These are phyloP conservation scores for Psilocybe sp. DNA, from an alignment of 768 basidiomycete species.

Conservation along the genomic window DNA sequence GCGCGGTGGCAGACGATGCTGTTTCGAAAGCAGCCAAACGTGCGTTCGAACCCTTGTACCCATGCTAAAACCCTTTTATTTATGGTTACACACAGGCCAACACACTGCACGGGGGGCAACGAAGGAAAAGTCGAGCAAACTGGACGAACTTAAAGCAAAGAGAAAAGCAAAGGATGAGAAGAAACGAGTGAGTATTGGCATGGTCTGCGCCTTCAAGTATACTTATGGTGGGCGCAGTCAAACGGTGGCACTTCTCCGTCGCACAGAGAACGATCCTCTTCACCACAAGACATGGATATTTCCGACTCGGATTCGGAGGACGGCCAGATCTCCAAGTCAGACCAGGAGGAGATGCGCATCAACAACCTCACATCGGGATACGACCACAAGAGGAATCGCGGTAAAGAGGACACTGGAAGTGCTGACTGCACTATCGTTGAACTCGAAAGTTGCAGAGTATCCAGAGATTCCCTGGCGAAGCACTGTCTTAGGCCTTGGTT, in stretches of 20 bases:
- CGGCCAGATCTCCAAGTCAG: slow-evolving; percentile 70
- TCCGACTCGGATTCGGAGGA: slow-evolving; percentile 86
- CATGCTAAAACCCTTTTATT: slow-evolving; percentile 1
- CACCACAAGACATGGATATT: slow-evolving; percentile 84
- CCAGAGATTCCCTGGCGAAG: slow-evolving; percentile 69
- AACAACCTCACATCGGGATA: slow-evolving; percentile 15
- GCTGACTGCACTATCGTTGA: slow-evolving; percentile 55
- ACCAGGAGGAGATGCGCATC: slow-evolving; percentile 67
- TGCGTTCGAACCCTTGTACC: slow-evolving; percentile 30
- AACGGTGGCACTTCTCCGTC: slow-evolving; percentile 39
- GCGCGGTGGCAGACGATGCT: slow-evolving; percentile 47
- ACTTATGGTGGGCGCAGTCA: slow-evolving; percentile 32
- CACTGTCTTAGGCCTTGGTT: slow-evolving; percentile 81
- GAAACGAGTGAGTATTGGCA: slow-evolving; percentile 56
- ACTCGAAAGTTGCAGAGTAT: slow-evolving; percentile 59
- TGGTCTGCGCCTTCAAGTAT: not conserved
- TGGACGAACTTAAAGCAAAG: slow-evolving; percentile 83
- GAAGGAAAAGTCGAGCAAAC: slow-evolving; percentile 74
- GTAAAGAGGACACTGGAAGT: slow-evolving; percentile 35
- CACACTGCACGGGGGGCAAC: slow-evolving; percentile 71
- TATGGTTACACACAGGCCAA: slow-evolving; percentile 49
- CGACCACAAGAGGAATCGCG: slow-evolving; percentile 14
- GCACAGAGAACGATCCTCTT: slow-evolving; percentile 71
- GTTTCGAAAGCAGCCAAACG: slow-evolving; percentile 78
- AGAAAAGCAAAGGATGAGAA: slow-evolving; percentile 89